These are phyloP conservation scores for Xylaria multiplex DNA, from an alignment of 2,329 filamentous ascomycete genomes.

Conservation along the genomic window DNA sequence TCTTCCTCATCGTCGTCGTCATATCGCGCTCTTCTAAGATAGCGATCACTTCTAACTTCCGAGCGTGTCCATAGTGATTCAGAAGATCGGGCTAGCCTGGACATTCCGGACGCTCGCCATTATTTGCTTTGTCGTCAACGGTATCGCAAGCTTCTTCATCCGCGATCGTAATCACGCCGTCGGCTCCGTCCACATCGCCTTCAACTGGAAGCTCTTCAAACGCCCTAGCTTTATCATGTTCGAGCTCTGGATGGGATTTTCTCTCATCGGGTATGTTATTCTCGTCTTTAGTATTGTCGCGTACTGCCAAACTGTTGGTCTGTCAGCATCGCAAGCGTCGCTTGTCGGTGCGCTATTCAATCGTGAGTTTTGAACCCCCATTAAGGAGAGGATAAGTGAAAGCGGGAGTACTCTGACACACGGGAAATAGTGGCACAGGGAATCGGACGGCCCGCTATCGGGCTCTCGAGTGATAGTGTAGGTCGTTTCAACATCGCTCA, in stretches of 20 bases:
- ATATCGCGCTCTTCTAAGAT: neutral
- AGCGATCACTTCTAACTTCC: neutral
- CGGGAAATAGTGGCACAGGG: constrained; percentile 62
- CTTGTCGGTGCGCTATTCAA: constrained; percentile 80
- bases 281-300: constrained; percentile 81
- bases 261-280: constrained; percentile 78
- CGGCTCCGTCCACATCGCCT: constrained; percentile 72
- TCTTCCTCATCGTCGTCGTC: neutral
- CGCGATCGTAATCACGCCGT: constrained; percentile 77
- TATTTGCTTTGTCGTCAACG: constrained; percentile 61
- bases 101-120: constrained; percentile 57
- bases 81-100: constrained; percentile 71
- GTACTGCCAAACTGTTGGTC: constrained; percentile 75
- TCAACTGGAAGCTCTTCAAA: constrained; percentile 71
- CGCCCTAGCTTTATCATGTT: constrained; percentile 71
- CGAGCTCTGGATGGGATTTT: constrained; percentile 74
- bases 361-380: constrained; percentile 53
- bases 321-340: constrained; percentile 73
- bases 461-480: constrained; percentile 74
- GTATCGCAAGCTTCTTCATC: constrained; percentile 69
- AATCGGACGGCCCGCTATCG: constrained; percentile 76
- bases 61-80: constrained; percentile 58
- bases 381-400: neutral
- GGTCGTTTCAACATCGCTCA: constrained; percentile 79
- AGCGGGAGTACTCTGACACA: neutral